Base-by-base conservation (phyloP, 2,329 filamentous ascomycete species). In the Penicillium sp. region DNA sequence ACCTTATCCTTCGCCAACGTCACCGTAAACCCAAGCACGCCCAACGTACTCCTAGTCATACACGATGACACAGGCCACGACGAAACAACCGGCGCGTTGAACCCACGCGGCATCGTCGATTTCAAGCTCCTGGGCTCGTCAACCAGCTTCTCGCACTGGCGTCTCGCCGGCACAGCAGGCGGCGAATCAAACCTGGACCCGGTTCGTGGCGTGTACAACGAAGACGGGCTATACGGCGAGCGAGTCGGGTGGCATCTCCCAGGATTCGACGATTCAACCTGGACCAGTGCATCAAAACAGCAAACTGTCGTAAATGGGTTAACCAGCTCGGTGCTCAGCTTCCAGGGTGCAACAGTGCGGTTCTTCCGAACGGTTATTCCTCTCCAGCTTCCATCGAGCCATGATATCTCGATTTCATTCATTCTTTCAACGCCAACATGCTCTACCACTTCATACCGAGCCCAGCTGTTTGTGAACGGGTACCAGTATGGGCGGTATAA, bases 401-500 rank as follows among this genome's bases (percentile, higher is more conserved):
- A 81, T 0, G 81, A 84, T 47, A 76, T 81, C 0, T 79, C 79
- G 0, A 71, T 84, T 27, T 78, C 78, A 0, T 80, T 84, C 58
- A 69, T 74, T 2, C 66, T 84, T 2, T 74, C 72, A 0, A 76
- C 78, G 0, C 70, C 75, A 0, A 64, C 68, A 0, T 69, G 71
- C 5, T 45, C 42, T 6, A 52, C 55, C 5, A 66, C 68, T 13
- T 71, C 73, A 0, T 73, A 80, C 10, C 73, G 82, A 9, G 78
- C 76, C 0, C 75, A 82, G 57, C 62, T 85, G 2, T 84, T 81
- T 47, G 75, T 84, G n/a, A 85, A 85, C 47, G 82, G 82, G 0
- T 85, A 84, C 57, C 81, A 84, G 59, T 84, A 82, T 55, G 81
- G 78, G 1, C 75, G 79, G 6, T 84, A 78, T 58, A 78, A 79